These are phyloP conservation scores for Erysiphe pulchra DNA, from an alignment of 2,329 filamentous ascomycete genomes.

Conservation along the genomic window DNA sequence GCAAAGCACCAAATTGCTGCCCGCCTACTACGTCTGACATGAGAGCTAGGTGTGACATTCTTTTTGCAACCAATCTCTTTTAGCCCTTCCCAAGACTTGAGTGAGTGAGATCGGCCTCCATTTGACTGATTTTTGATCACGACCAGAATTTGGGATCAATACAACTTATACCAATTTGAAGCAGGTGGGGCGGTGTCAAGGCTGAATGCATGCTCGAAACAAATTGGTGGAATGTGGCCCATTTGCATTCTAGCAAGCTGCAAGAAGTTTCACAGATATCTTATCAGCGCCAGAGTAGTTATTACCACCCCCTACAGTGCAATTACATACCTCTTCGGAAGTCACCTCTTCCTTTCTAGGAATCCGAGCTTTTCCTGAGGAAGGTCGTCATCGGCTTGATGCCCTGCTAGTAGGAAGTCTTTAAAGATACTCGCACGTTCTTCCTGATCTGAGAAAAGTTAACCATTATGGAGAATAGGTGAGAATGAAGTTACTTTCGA, in stretches of 20 bases:
- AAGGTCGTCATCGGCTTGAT: not conserved
- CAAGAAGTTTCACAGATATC: not conserved
- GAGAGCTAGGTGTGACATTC: too few relatives aligned
- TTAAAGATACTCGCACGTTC: not conserved
- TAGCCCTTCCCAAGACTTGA: too few relatives aligned
- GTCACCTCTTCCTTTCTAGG: not conserved
- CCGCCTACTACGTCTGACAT: too few relatives aligned
- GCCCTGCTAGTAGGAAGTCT: not conserved
- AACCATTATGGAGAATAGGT: not conserved
- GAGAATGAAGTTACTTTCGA: too few relatives aligned
- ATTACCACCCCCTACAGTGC: not conserved
- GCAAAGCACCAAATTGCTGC: too few relatives aligned
- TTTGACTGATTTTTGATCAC: not conserved
- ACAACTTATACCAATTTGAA: not conserved
- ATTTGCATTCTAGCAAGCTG: not conserved
- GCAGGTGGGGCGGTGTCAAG: not conserved
- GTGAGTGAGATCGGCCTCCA: not conserved
- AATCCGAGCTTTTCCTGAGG: not conserved
- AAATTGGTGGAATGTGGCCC: not conserved
- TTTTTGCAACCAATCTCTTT: too few relatives aligned
- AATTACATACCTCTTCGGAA: not conserved
- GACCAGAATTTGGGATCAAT: not conserved
- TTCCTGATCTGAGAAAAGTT: not conserved
- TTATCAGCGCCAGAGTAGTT: not conserved
- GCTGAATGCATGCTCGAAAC: not conserved